These are phyloP conservation scores for Chaetomium sp. DNA, from an alignment of 2,329 filamentous ascomycete species.

Conservation along the genomic window DNA sequence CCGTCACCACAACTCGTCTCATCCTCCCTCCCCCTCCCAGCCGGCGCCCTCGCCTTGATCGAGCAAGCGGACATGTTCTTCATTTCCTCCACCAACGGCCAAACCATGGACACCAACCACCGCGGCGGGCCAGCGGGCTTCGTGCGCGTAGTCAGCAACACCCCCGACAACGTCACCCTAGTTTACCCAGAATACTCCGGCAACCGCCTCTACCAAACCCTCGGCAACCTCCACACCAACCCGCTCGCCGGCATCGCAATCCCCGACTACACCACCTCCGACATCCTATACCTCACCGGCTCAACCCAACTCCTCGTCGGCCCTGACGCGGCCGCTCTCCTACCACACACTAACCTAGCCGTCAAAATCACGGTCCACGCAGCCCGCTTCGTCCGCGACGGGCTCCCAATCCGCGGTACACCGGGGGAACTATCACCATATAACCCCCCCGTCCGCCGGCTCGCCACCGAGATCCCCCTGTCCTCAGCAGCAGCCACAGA, in stretches of 20 bases:
- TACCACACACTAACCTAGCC: constrained; percentile 66
- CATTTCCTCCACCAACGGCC: constrained; percentile 58
- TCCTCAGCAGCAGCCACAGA: background rate
- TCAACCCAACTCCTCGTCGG: constrained; percentile 60
- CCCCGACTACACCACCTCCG: constrained; percentile 65
- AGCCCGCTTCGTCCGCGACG: constrained; percentile 55
- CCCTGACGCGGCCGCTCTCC: constrained; percentile 50
- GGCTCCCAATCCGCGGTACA: constrained; percentile 61
- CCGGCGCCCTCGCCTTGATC: constrained; percentile 53
- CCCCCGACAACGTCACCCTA: constrained; percentile 38
- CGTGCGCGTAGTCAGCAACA: constrained; percentile 58
- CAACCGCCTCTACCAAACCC: constrained; percentile 75
- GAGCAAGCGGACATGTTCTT: constrained; percentile 68
- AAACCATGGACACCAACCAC: constrained; percentile 78
- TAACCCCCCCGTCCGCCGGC: constrained; percentile 64
- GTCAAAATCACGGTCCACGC: constrained; percentile 59
- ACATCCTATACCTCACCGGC: constrained; percentile 71
- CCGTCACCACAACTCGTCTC: constrained; percentile 43
- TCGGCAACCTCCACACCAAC: constrained; percentile 67
- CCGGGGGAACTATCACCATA: constrained; percentile 63
- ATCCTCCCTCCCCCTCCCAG: constrained; percentile 38
- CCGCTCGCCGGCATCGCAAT: constrained; percentile 64
- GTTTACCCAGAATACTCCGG: constrained; percentile 81
- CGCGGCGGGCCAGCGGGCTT: constrained; percentile 71
- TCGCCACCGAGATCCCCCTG: constrained; percentile 50